Conservation (phyloP, 805 yeast species). For the Nematodospora valgi region DNA sequence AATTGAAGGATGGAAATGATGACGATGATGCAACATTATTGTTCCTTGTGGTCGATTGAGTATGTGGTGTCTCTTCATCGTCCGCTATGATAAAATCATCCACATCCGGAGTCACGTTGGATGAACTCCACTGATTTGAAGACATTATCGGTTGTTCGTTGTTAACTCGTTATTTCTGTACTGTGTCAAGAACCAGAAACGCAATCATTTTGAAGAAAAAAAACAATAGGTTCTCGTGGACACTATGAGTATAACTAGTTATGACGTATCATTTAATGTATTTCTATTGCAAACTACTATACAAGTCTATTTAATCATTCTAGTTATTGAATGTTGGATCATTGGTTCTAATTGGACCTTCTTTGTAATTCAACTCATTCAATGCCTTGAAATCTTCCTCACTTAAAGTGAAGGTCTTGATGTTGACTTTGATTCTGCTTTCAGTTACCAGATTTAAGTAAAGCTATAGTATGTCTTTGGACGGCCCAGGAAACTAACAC, state of each 20-base stretch:
- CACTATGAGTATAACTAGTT: neutral
- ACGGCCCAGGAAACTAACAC: slow-evolving; percentile 38
- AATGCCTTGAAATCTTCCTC: slow-evolving; percentile 34
- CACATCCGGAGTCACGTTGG: slow-evolving; percentile 12
- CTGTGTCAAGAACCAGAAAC: too few relatives aligned
- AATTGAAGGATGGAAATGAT: slow-evolving; percentile 11
- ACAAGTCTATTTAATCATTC: slow-evolving; percentile 5
- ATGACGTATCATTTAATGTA: neutral
- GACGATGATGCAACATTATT: slow-evolving; percentile 5
- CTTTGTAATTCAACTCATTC: slow-evolving; percentile 25
- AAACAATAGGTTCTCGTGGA: too few relatives aligned
- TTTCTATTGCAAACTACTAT: neutral
- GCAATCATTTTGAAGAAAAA: neutral
- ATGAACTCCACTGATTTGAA: slow-evolving; percentile 7
- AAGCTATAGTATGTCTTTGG: slow-evolving; percentile 34
- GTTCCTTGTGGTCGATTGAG: slow-evolving; percentile 1
- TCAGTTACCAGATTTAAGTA: slow-evolving; percentile 38
- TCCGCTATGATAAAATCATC: slow-evolving; percentile 39
- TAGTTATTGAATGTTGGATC: slow-evolving; percentile 17
- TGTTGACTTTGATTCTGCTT: slow-evolving; percentile 33
- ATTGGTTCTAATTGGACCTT: slow-evolving; percentile 33
- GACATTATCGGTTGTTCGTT: too few relatives aligned
- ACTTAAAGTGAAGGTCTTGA: slow-evolving; percentile 30
- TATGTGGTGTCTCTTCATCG: slow-evolving; percentile 19
- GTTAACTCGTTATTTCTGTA: too few relatives aligned